Evolutionary conservation across 2,329 filamentous ascomycete genomes (phyloP), one percentile per base, ranked within the genome.

Genomic region (Ceratocystiopsis brevicomis): DNA sequence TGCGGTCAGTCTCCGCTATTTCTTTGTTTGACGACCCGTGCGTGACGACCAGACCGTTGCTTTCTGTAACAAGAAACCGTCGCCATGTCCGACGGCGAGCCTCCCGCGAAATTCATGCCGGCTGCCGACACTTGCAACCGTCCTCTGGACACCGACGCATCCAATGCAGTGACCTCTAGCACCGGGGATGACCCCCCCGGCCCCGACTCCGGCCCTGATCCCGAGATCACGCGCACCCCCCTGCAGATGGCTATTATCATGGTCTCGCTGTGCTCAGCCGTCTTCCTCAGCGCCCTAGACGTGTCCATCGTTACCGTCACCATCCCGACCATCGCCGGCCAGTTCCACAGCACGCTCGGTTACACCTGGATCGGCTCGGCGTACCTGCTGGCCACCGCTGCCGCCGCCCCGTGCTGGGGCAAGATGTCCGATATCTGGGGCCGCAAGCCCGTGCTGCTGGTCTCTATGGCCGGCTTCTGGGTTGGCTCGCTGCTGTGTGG

Each of bases 331-430:
- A 78, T 80, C 40, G 62, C 69, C 3, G 55, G 57, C 3, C 64
- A 78, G 25, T 68, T 84, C 35, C 54, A 70, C 40, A 78, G 73
- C 30, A 72, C 69, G 15, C 63, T 72, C 1, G 78, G 78, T 8
- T 87, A 85, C 58, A 75, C 76, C 14, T 87, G 81, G 83, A 80
- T 88, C 47, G 81, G 81, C 1, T 76, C 71, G 25, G 73, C 81
- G 0, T 87, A 81, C 56, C 63, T 85, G 4, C 69, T 87, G 12
- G 77, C 76, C 15, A 75, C 74, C 52, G 76, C 79, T 0, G 76
- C 79, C 0, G 67, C 67, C 2, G 73, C 71, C 0, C 78, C 80
- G 0, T 69, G 79, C n/a, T 86, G 81, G 81, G 78, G 76, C 5
- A 71, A 70, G 47, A 55, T 74, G 34, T 66, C 64, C 1, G 71